phyloP scores from a whole-genome alignment of 257 asterid genomes.

The Rauvolfia tetraphylla region DNA sequence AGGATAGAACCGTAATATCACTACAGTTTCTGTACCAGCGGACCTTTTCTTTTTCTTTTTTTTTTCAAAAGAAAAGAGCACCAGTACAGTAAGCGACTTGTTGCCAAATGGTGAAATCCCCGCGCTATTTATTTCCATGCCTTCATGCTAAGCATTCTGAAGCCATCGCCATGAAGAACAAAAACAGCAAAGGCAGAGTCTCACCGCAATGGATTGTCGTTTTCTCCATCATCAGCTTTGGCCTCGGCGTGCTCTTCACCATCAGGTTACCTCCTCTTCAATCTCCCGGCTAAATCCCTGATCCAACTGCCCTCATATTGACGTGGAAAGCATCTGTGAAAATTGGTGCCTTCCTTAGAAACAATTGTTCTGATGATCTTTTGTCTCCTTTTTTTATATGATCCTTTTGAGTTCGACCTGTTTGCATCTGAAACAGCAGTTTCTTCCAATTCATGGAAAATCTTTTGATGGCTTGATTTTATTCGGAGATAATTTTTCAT shows the following conservation, averaged over 20 bases:
- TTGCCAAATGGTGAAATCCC: neutral
- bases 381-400: neutral
- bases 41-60: too few relatives aligned
- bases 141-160: neutral
- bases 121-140: neutral
- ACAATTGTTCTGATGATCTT: too few relatives aligned
- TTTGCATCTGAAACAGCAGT: neutral
- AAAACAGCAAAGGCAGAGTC: constrained; percentile 36
- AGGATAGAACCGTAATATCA: too few relatives aligned
- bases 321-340: too few relatives aligned
- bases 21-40: too few relatives aligned
- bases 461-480: neutral
- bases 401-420: neutral
- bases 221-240: constrained; percentile 54
- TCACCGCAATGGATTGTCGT: constrained; percentile 46
- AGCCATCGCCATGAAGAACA: constrained; percentile 1
- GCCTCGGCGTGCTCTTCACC: constrained; percentile 53
- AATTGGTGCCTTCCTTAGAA: too few relatives aligned
- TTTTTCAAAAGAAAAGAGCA: too few relatives aligned
- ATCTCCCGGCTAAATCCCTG: neutral
- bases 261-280: constrained; percentile 30
- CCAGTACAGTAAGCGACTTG: neutral
- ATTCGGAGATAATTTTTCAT: neutral
- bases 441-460: neutral
- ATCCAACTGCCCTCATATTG: neutral